Base-by-base conservation (phyloP, 164 flowering plant species). In the Akebia trifoliata region DNA sequence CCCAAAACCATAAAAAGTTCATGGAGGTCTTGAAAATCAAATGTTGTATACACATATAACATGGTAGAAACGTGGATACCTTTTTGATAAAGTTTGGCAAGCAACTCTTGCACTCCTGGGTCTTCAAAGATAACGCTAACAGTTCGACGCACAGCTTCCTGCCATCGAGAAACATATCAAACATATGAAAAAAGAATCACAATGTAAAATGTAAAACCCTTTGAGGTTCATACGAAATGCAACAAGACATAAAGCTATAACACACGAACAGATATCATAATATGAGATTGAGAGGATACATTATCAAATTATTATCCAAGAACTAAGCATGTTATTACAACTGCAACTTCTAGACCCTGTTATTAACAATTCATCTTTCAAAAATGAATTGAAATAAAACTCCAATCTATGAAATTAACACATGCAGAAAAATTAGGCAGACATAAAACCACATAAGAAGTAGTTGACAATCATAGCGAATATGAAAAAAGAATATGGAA, bases 111-210 rank as follows among this genome's bases (percentile, higher is more conserved):
- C 62, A 90, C 99, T 50, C 97, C 97, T 35, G 99, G 97, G 56
- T 94, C 99, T 71, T 90, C 99, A 81, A 94, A 90, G 37, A 94
- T 90, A 42, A 94, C 90, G 65, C 70, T 70, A 37, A 94, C 96
- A 63, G 95, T 94, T 78, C 70, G 86, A 69, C 74, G 90, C 37
- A 94, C 93, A 62, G 96, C 90, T 77, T 90, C 97, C 99, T 94
- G 64, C 34, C 54, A 77, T 57, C 59, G 76, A 31, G 38, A 54
- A 47, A 37, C 28, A 52, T 43, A 49, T 43, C 29, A 11, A 54
- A 25, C 38, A 18, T 26, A 20, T 26, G n/a, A 62, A 18, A 38
- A 26, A 63, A n/a, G 36, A 37, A 18, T 15, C n/a, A 30, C 35
- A 22, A 43, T 26, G 22, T 4, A 30, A 6, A 25, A 24, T 2